Evolutionary conservation across 1,284 basidiomycete species (phyloP), one percentile per base, ranked within the genome.

Genomic region (Fistulina hepatica): DNA sequence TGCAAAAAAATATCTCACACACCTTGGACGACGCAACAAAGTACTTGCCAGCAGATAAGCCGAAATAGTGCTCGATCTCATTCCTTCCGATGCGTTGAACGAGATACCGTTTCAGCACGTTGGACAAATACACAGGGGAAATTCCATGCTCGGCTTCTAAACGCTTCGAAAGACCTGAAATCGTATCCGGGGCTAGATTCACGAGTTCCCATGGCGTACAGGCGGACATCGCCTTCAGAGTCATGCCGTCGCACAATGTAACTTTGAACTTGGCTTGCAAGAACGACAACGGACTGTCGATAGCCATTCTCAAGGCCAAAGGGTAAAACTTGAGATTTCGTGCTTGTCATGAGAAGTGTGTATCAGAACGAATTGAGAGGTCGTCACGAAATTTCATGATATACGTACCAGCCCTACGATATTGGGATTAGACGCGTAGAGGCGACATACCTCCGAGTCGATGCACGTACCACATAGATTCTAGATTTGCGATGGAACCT

Each of bases 401-500:
- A 25, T 9, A 9, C 9, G 24, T 25, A n/a, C 9, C 24, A 25
- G 9, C n/a, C n/a, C 24, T n/a, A 25, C 24, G 9, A n/a, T 9
- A 9, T 25, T 25, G 24, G 9, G 24, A 25, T 25, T 9, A 25
- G 9, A 3, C 6, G 3, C 12, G 12, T 12, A 27, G 6, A 12
- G 6, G 15, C 12, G 25, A 27, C n/a, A 6, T 11, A 27, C 25
- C 12, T 3, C 12, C 12, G 15, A 27, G 12, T 11, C 3, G n/a
- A 19, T 30, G 23, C 25, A 42, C 59, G 35, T 39, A 61, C 65
- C 66, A 69, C 36, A 69, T 60, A 5, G 67, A 63, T 47, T 71
- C 67, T 37, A 67, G 37, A 41, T 70, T 70, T 1, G 67, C 67
- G 7, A 69, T 50, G 10, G 64, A 57, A 10, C 67, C 67, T 33